A percentile compares a stretch with the other conserved stretches of the same genome.
Evolutionary conservation across 2,329 filamentous ascomycete genomes (phyloP).

Genomic region (Talaromyces rugulosus): DNA sequence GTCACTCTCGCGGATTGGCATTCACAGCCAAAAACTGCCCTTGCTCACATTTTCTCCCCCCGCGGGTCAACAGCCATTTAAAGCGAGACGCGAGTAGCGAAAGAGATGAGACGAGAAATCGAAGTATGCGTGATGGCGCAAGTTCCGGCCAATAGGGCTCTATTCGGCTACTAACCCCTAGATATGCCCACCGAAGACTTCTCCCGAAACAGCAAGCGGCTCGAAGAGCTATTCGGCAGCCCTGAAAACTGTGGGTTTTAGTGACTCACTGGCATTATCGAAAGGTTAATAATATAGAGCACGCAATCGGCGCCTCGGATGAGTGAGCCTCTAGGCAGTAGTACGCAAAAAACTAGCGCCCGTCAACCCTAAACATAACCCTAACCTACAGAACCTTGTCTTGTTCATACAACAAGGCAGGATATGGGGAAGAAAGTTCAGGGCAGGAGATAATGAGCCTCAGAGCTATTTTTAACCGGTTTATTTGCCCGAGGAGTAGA

Average conservation of each 20-base stretch:
- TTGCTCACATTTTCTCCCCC: neutral
- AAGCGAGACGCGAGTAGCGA: neutral
- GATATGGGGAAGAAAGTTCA: too few relatives aligned
- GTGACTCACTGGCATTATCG: neutral
- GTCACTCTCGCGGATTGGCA: neutral
- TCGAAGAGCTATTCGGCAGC: neutral
- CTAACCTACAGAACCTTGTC: neutral
- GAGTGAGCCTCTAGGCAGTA: neutral
- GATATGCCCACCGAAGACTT: neutral
- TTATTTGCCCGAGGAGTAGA: too few relatives aligned
- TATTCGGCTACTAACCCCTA: neutral
- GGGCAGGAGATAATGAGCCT: too few relatives aligned
- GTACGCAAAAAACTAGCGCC: neutral
- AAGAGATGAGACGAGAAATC: neutral
- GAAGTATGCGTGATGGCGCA: neutral
- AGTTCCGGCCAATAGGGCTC: neutral
- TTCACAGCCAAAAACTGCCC: neutral
- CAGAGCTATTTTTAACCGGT: too few relatives aligned
- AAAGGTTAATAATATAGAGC: neutral
- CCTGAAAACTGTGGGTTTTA: neutral
- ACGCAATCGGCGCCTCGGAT: neutral
- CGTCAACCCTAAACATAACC: neutral
- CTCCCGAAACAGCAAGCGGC: neutral
- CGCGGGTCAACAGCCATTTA: neutral
- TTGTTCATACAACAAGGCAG: neutral